phyloP scores from a whole-genome alignment of 2,329 filamentous ascomycete species.

The Colletotrichum tabaci region DNA sequence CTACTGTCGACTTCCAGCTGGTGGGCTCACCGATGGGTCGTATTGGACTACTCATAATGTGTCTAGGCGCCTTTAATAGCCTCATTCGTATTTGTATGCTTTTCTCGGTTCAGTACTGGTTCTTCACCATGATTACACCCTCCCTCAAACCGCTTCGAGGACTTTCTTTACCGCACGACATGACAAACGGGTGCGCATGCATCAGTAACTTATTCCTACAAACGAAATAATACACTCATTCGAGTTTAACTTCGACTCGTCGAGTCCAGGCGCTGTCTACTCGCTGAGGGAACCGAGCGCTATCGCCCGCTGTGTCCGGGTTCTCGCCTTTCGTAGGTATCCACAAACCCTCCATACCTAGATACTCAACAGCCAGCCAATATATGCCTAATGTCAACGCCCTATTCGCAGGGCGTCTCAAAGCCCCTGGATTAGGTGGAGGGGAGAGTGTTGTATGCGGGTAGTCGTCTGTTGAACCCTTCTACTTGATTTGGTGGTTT shows the following conservation, averaged over 20 bases:
- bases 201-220: conserved; percentile 39
- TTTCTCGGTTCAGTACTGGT: too few relatives aligned
- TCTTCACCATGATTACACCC: too few relatives aligned
- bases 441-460: conserved; percentile 27
- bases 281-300: neutral
- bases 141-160: too few relatives aligned
- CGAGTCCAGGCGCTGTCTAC: conserved; percentile 19
- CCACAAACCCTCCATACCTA: neutral
- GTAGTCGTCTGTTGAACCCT: neutral
- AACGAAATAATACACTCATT: conserved; percentile 39
- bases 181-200: neutral
- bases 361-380: conserved; percentile 20
- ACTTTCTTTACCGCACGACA: too few relatives aligned
- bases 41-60: too few relatives aligned
- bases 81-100: too few relatives aligned
- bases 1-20: too few relatives aligned
- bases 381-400: conserved; percentile 25
- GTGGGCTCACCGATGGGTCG: too few relatives aligned
- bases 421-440: conserved; percentile 20
- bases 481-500: neutral
- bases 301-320: conserved; percentile 13
- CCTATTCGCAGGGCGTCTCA: conserved; percentile 9
- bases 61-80: too few relatives aligned
- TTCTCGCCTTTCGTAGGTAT: neutral
- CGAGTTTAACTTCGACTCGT: neutral